Conservation (phyloP, 2,329 filamentous ascomycete genomes). For the Endocalyx cinctus region DNA sequence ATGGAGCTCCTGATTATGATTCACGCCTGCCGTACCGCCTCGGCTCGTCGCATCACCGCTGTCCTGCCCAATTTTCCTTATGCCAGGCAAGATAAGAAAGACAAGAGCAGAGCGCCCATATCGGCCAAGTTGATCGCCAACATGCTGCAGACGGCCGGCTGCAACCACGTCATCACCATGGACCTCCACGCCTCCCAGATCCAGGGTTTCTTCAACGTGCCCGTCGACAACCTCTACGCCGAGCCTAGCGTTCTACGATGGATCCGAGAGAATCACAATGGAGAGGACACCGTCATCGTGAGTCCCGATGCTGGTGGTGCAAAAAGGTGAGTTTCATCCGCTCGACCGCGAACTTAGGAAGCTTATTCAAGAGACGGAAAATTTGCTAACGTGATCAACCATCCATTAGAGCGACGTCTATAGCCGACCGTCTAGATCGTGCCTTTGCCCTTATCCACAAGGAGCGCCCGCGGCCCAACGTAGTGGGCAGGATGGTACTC, state of each 20-base stretch:
- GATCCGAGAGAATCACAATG: constrained; percentile 80
- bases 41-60: constrained; percentile 84
- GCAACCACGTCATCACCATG: constrained; percentile 93
- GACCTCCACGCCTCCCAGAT: constrained; percentile 92
- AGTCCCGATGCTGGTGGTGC: constrained; percentile 92
- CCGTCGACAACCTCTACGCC: constrained; percentile 77
- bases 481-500: constrained; percentile 91
- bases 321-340: constrained; percentile 59
- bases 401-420: constrained; percentile 67
- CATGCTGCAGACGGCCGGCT: constrained; percentile 93
- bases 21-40: constrained; percentile 71
- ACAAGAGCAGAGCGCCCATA: constrained; percentile 89
- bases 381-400: constrained; percentile 7
- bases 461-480: constrained; percentile 79
- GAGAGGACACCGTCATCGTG: constrained; percentile 86
- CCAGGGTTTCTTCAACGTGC: constrained; percentile 89
- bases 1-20: constrained; percentile 99
- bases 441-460: constrained; percentile 96
- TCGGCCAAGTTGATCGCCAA: constrained; percentile 94
- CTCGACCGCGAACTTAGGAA: no score
- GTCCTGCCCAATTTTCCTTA: constrained; percentile 97
- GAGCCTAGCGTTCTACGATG: constrained; percentile 88
- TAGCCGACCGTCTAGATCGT: constrained; percentile 85
- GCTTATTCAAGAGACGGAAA: no score
- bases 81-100: constrained; percentile 96